These are phyloP conservation scores for Pythium aristosporum DNA, from an alignment of 352 stramenopile genomes.

Conservation along the genomic window DNA sequence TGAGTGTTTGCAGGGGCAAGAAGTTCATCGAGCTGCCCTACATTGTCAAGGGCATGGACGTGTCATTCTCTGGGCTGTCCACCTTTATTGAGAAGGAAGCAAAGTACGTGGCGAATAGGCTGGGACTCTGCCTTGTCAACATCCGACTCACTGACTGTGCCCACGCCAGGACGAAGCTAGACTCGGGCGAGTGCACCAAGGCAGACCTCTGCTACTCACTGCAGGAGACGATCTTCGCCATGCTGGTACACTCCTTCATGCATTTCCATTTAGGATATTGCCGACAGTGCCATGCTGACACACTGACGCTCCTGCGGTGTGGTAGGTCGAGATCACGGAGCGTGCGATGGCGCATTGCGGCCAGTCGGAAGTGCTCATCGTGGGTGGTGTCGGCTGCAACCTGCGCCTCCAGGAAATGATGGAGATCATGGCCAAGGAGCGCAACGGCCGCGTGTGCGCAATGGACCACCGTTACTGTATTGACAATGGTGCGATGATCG, in stretches of 20 bases:
- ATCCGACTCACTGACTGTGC: background rate
- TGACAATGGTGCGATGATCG: constrained; percentile 99
- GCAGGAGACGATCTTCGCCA: constrained; percentile 99
- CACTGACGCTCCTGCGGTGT: background rate
- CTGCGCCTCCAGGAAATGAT: constrained; percentile 97
- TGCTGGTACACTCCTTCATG: constrained; percentile 82
- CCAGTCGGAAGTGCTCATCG: constrained; percentile 97
- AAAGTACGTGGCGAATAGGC: constrained; percentile 44
- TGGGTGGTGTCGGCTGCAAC: constrained; percentile 98
- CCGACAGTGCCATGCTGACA: too few species aligned
- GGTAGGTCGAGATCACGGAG: constrained; percentile 98
- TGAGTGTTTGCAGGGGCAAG: constrained; percentile 50
- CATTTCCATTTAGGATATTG: too few species aligned
- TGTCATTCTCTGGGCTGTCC: constrained; percentile 98
- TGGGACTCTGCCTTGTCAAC: background rate
- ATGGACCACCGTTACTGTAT: constrained; percentile 99
- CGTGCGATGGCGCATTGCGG: constrained; percentile 99
- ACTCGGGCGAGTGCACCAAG: constrained; percentile 88
- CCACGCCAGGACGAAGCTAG: constrained; percentile 63
- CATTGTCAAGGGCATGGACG: constrained; percentile 99
- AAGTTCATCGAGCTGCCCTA: constrained; percentile 98
- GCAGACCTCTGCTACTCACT: constrained; percentile 98
- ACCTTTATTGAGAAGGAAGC: constrained; percentile 95
- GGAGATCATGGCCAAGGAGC: constrained; percentile 95
- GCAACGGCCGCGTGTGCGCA: constrained; percentile 93